Conservation (phyloP, 2,329 filamentous ascomycete genomes). For the Lojkania enalia region DNA sequence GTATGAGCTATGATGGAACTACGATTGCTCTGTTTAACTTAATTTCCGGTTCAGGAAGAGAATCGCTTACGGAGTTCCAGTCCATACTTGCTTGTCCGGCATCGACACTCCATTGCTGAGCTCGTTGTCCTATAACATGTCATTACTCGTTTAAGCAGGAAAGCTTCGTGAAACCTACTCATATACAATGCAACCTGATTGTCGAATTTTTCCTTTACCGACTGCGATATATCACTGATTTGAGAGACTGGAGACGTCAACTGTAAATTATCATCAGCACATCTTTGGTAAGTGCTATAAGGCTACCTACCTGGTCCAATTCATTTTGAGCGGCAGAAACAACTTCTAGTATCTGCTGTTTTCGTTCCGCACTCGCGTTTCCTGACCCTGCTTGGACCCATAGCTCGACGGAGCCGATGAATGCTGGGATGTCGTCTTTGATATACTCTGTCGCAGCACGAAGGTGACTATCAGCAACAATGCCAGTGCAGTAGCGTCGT, state of each 20-base stretch:
- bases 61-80: slow-evolving; percentile 4
- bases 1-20: slow-evolving; percentile 38
- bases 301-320: slow-evolving; percentile 34
- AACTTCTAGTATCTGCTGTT: slow-evolving; percentile 34
- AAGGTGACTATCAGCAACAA: slow-evolving; percentile 51
- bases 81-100: slow-evolving; percentile 32
- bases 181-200: slow-evolving; percentile 12
- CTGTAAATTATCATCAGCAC: slow-evolving; percentile 19
- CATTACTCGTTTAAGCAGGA: too few relatives aligned
- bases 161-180: slow-evolving; percentile 16
- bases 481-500: slow-evolving; percentile 51
- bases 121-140: slow-evolving; percentile 13
- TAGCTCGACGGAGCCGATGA: slow-evolving; percentile 48
- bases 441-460: slow-evolving; percentile 46
- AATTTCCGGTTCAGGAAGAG: too few relatives aligned
- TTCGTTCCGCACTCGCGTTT: slow-evolving; percentile 44
- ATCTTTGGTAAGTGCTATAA: not conserved
- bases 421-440: slow-evolving; percentile 45
- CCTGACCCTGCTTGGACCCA: slow-evolving; percentile 53
- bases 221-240: slow-evolving; percentile 13
- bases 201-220: slow-evolving; percentile 15
- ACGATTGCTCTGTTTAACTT: not conserved
- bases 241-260: slow-evolving; percentile 22
- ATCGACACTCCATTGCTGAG: slow-evolving; percentile 30
- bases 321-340: slow-evolving; percentile 39